Evolutionary conservation across 345 rosid species (phyloP), one percentile per base, ranked within the genome.

Genomic region (Firmiana major): DNA sequence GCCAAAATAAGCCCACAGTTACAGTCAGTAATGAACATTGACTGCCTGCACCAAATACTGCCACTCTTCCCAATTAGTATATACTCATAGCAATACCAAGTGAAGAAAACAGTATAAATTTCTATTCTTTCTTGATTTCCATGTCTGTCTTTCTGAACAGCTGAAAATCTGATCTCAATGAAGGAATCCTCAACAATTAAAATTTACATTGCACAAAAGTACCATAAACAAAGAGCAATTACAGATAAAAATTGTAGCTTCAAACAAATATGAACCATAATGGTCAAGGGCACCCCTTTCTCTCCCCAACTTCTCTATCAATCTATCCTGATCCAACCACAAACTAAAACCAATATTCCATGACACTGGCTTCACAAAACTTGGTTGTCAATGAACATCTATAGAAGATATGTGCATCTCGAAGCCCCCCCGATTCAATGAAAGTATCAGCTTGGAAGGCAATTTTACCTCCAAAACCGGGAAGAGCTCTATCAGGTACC

Each of bases 161-260:
- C 54, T 43, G 48, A 67, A 28, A 77, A 74, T 75, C 77, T 71
- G 45, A 75, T 64, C 66, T 70, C 55, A 78, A 73, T 81, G 69
- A 71, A 58, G 80, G 70, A 79, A 71, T 70, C 79, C 60, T 66
- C 34, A 53, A 78, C 68, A 80, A 79, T 85, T 77, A 77, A 76
- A 81, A 73, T 81, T 71, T 81, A 83, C 83, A 85, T 63, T 66
- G 69, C 69, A 43, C 78, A 76, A 73, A 34, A 74, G 63, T 63
- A 69, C 63, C 74, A 71, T 24, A 63, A 80, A 74, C 63, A 45
- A 60, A 38, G 60, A 83, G 63, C 74, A 80, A 83, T 43, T 53
- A 74, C 80, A 74, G 15, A 64, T 7, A 75, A 84, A 83, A 79
- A 31, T 74, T 53, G 80, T 42, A 55, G 86, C 86, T 75, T 40